A percentile compares a stretch with the other conserved stretches of the same genome.
Evolutionary conservation across 345 rosid genomes (phyloP).

Genomic region (Triadica sebifera): DNA sequence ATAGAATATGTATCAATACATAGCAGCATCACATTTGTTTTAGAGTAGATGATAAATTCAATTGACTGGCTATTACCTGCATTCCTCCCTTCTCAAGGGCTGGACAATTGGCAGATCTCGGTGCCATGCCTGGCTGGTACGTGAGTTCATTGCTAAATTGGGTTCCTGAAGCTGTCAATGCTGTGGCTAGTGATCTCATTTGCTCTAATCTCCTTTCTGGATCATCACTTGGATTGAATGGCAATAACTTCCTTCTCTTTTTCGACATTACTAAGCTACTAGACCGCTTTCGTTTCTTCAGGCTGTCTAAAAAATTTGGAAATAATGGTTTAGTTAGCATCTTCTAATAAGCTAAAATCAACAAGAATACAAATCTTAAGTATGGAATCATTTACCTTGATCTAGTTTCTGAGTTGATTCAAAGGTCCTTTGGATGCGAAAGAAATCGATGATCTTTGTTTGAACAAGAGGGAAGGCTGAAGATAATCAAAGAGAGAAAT

Average conservation of each 20-base stretch:
- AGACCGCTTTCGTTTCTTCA: too few species aligned
- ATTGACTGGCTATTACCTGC: constrained; percentile 22
- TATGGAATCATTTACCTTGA: too few species aligned
- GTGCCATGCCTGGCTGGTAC: constrained; percentile 27
- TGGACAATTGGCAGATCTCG: constrained; percentile 22
- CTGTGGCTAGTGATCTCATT: constrained; percentile 34
- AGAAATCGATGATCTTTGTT: constrained; percentile 35
- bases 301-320: too few species aligned
- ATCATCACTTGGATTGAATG: constrained; percentile 29
- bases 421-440: constrained; percentile 23
- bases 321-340: too few species aligned
- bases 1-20: too few species aligned
- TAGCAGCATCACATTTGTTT: not conserved
- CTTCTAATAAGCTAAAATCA: too few species aligned
- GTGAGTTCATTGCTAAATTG: constrained; percentile 24
- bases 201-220: constrained; percentile 22
- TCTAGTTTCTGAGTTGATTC: too few species aligned
- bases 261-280: constrained; percentile 12
- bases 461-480: constrained; percentile 36
- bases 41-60: too few species aligned
- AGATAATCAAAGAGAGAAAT: not conserved
- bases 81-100: constrained; percentile 33
- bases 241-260: constrained; percentile 26
- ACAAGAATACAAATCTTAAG: too few species aligned
- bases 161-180: constrained; percentile 26